phyloP scores from a whole-genome alignment of 148 eudicot genomes.

The Silene uniflora region DNA sequence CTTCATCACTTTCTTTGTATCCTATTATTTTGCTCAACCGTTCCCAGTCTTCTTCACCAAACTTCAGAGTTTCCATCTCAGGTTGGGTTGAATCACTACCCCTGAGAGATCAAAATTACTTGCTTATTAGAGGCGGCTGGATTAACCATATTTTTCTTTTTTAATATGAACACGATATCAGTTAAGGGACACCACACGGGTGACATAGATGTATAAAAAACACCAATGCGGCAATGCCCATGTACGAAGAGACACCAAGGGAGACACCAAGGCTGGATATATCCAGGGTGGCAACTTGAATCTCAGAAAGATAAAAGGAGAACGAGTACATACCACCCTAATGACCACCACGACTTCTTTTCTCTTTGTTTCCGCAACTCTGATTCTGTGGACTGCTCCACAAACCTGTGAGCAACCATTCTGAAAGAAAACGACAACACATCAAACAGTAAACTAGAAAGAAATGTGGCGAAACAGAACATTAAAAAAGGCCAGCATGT shows the following conservation, averaged over 20 bases:
- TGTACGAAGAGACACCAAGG: background rate
- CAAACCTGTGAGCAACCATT: conserved; percentile 96
- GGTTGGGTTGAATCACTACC: conserved; percentile 50
- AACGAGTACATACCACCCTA: conserved; percentile 63
- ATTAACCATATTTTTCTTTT: background rate
- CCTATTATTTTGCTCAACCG: conserved; percentile 79
- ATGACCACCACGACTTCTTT: conserved; percentile 93
- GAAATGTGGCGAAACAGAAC: background rate
- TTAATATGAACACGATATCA: background rate
- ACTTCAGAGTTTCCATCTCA: conserved; percentile 56
- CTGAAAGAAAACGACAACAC: conserved; percentile 34
- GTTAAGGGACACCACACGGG: background rate
- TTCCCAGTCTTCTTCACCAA: conserved; percentile 83
- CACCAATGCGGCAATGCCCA: background rate
- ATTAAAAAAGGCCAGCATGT: background rate
- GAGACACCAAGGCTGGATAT: background rate
- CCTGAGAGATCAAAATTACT: conserved; percentile 42
- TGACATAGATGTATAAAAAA: no score
- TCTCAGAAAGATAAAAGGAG: background rate
- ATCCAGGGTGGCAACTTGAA: background rate
- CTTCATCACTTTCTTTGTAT: conserved; percentile 77
- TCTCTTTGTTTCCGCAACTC: conserved; percentile 56
- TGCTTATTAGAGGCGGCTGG: background rate
- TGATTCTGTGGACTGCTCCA: conserved; percentile 66
- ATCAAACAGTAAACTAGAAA: background rate